phyloP scores from a whole-genome alignment of 2,329 filamentous ascomycete species.

The Nigrospora osmanthi region DNA sequence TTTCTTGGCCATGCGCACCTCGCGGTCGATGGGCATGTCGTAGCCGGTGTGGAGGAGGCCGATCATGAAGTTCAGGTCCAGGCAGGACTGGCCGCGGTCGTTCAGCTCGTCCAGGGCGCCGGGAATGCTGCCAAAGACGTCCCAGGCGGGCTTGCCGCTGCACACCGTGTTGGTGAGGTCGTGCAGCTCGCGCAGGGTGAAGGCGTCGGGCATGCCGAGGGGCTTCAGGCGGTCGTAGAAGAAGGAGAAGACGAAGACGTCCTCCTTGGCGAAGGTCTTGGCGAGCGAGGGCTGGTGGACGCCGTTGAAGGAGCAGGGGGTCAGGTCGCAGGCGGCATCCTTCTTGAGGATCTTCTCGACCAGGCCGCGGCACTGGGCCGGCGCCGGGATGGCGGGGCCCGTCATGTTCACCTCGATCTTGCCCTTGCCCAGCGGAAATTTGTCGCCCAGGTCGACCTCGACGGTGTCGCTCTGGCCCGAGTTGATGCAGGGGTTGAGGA shows the following conservation, averaged over 20 bases:
- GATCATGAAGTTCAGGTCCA: constrained; percentile 96
- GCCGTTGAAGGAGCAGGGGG: constrained; percentile 97
- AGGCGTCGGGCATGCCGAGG: constrained; percentile 96
- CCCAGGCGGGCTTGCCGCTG: constrained; percentile 69
- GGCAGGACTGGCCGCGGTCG: constrained; percentile 80
- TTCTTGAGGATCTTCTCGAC: constrained; percentile 90
- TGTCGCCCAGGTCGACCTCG: constrained; percentile 60
- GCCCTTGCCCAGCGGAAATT: constrained; percentile 55
- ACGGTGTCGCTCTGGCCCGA: constrained; percentile 71
- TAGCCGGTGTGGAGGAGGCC: constrained; percentile 90
- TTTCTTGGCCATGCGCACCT: constrained; percentile 98
- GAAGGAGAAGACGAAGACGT: constrained; percentile 95
- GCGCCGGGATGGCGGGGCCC: constrained; percentile 66
- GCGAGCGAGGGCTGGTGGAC: constrained; percentile 87
- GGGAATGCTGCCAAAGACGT: constrained; percentile 67
- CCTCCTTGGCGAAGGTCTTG: constrained; percentile 87
- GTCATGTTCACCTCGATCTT: constrained; percentile 74
- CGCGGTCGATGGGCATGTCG: constrained; percentile 92
- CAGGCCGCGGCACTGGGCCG: constrained; percentile 82
- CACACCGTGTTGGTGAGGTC: constrained; percentile 82
- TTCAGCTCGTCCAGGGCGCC: constrained; percentile 73
- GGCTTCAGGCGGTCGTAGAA: constrained; percentile 94
- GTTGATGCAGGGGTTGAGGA: constrained; percentile 55
- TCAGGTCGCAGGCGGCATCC: constrained; percentile 69
- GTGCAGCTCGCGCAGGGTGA: constrained; percentile 84